Evolutionary conservation across 352 stramenopile genomes (phyloP), one percentile per base, ranked within the genome.

Genomic region (Pythium apleroticum): DNA sequence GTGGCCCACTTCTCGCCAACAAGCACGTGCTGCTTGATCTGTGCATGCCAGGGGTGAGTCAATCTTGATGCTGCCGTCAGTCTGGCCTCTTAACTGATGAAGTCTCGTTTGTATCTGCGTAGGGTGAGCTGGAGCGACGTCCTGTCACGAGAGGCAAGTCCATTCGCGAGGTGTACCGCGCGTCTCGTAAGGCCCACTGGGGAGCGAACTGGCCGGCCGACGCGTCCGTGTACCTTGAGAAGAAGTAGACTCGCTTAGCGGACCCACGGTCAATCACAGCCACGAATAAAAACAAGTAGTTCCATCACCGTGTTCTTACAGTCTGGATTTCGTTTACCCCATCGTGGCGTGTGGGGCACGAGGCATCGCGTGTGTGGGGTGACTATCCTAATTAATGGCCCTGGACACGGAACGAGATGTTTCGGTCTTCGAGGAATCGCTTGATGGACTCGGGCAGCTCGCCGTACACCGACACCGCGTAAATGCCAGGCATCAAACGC

Each of bases 361-460:
- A 17, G 22, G 17, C 37, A 24, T 37, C 22, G 52, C 49, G 15
- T 56, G 22, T 59, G 45, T 31, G 6, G 11, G 28, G 25, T 31
- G 25, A 46, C 22, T 11, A 35, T n/a, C n/a, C 37, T 53, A 72
- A 22, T 64, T 53, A 72, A 22, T 64, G 66, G 35, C 66, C 52
- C 66, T 93, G 84, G 59, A 88, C 83, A 37, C 87, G 84, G 69
- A 92, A 96, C 14, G 85, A 74, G 50, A 96, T 96, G 77, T 93
- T 94, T 52, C 83, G 74, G 72, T 96, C 87, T 65, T 94, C 84
- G 12, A 96, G 71, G 73, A 92, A 96, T 27, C 85, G 83, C 70
- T 93, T 93, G 70, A 96, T 96, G 46, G 83, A 92, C 66, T 96
- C 87, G 22, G 84, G 86, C 35, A 96, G 71, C 67, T 94, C 86